Evolutionary conservation across 768 basidiomycete species (phyloP), one percentile per base, ranked within the genome.

Genomic region (Hygrophorus pudorinus): DNA sequence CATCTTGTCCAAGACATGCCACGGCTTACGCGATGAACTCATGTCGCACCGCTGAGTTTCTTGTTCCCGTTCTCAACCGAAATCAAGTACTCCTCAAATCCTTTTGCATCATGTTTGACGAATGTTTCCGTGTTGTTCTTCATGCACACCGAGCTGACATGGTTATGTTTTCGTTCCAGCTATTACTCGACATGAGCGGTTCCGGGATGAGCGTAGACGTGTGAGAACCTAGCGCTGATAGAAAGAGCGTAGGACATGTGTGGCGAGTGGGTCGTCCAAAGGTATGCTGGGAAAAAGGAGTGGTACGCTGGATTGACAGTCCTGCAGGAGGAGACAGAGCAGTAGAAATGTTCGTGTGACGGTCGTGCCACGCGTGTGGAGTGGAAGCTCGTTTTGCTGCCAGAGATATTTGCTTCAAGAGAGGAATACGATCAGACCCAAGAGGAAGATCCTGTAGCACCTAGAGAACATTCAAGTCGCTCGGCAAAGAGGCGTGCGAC

Each of bases 381-480:
- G 75, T 73, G 0, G 84, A 82, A 0, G 81, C 81, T 82, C 82
- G 86, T 57, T 85, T 87, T 1, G 70, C 69, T 1, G 72, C 79
- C 12, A 83, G 70, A 5, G 73, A 73, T 14, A 85, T 61, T 27
- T 65, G 60, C 48, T 59, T 66, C 5, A 70, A 51, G 17, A 72
- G 57, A 3, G 51, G 41, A 4, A 57, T 48, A 5, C 58, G 61
- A 20, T 62, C 58, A 1, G 56, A 55, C 7, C 58, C 56, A 0
- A 50, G 51, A 1, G 65, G 53, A 16, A 78, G 59, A 1, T 54
- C 42, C 5, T 65, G 50, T 10, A 71, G 52, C 48, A 66, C 49
- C 4, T 54, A 41, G 20, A 80, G 62, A 5, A 69, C 49, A 1
- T 51, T 41, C n/a, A 70, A 51, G 47, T 86, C 83, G 69, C 4